phyloP scores from a whole-genome alignment of 2,329 filamentous ascomycete genomes.

The Xylariales sp. region DNA sequence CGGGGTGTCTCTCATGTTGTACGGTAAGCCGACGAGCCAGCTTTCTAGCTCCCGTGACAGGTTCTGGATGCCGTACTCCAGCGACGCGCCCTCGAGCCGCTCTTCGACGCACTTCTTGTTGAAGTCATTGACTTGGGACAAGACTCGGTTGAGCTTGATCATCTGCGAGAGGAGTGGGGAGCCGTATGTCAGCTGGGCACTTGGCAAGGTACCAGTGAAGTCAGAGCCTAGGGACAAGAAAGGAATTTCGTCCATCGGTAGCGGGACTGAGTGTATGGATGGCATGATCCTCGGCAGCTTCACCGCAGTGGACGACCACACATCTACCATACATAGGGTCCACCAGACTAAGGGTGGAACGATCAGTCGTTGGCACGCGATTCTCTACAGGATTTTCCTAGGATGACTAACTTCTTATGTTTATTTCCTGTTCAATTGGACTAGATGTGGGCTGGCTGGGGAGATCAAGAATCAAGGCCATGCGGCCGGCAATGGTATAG shows the following conservation, averaged over 20 bases:
- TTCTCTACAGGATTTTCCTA: neutral
- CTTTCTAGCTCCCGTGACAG: conserved; percentile 27
- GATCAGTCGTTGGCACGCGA: neutral
- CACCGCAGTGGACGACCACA: conserved; percentile 32
- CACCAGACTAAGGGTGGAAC: conserved; percentile 25
- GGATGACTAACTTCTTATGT: conserved; percentile 20
- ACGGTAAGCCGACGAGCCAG: conserved; percentile 30
- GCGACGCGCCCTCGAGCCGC: conserved; percentile 12
- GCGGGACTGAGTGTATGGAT: conserved; percentile 18
- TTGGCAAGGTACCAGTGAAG: neutral
- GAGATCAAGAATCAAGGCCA: conserved; percentile 30
- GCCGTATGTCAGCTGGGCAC: conserved; percentile 2
- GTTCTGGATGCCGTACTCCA: conserved; percentile 16
- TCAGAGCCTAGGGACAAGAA: conserved; percentile 20
- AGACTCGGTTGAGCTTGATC: conserved; percentile 31
- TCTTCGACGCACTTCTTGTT: conserved; percentile 26
- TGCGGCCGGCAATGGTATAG: conserved; percentile 30
- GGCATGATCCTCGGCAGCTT: conserved; percentile 26
- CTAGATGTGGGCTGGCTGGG: conserved; percentile 22
- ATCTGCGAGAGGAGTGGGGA: conserved; percentile 30
- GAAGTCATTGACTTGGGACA: conserved; percentile 34
- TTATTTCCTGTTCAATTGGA: conserved; percentile 28
- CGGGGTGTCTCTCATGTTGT: conserved; percentile 29
- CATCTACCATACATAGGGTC: conserved; percentile 35
- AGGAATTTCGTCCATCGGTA: conserved; percentile 31